Percentiles rank a stretch among this genome's conserved stretches.
These are phyloP conservation scores for Cryptococcus sp. DNA, from an alignment of 1,284 basidiomycete species.

Conservation along the genomic window DNA sequence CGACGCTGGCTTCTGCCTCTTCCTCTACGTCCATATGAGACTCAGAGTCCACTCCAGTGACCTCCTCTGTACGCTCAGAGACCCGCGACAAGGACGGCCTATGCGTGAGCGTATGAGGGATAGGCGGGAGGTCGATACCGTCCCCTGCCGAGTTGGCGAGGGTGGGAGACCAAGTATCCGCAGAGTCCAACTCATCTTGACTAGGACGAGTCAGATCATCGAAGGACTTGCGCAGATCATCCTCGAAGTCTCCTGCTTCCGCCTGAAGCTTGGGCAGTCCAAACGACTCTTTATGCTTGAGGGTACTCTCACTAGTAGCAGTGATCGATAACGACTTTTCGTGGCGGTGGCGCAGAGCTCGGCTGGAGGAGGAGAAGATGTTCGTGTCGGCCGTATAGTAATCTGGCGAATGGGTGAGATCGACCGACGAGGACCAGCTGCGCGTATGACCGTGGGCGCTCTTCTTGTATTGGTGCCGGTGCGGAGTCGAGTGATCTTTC, in stretches of 20 bases:
- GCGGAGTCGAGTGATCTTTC: conserved; percentile 15
- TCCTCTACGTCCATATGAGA: background rate
- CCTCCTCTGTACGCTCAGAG: conserved; percentile 15
- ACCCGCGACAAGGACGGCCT: conserved; percentile 15
- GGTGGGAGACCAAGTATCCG: background rate
- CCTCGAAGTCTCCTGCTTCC: conserved; percentile 22
- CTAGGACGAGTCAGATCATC: conserved; percentile 19
- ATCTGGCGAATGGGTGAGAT: conserved; percentile 23
- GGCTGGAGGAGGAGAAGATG: conserved; percentile 8
- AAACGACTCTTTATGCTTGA: conserved; percentile 29
- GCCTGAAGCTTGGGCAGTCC: conserved; percentile 22
- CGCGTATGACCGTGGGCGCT: conserved; percentile 8
- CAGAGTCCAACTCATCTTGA: background rate
- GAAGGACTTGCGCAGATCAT: conserved; percentile 28
- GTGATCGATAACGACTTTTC: background rate
- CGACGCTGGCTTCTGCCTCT: conserved; percentile 1
- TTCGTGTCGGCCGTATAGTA: conserved; percentile 14
- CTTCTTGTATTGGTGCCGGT: background rate
- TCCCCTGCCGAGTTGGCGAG: background rate
- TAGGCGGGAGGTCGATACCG: conserved; percentile 32
- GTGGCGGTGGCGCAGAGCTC: conserved; percentile 8
- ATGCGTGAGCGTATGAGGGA: conserved; percentile 19
- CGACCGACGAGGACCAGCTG: conserved; percentile 28
- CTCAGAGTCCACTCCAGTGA: background rate
- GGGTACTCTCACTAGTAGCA: conserved; percentile 6